Percentiles rank a stretch among this genome's conserved stretches.
Conservation (phyloP, 1,284 basidiomycete genomes). For the Austroboletus niveus region DNA sequence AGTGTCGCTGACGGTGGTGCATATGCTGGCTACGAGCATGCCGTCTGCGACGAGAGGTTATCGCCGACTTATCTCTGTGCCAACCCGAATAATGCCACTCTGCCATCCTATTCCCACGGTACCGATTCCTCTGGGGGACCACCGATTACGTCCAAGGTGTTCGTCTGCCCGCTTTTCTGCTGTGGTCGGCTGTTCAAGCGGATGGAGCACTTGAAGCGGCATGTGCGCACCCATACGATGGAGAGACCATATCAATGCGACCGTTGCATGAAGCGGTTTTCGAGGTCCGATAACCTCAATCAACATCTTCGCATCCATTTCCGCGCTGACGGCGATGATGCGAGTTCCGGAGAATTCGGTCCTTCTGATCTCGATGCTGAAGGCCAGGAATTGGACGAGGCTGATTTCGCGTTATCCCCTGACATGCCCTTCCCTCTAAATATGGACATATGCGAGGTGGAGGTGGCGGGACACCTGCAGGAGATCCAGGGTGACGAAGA, state of each 20-base stretch:
- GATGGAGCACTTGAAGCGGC: conserved; percentile 84
- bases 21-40: conserved; percentile 21
- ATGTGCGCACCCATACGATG: conserved; percentile 87
- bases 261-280: conserved; percentile 76
- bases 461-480: conserved; percentile 53
- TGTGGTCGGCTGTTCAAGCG: conserved; percentile 86
- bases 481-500: conserved; percentile 63
- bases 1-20: conserved; percentile 13
- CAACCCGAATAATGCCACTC: conserved; percentile 13
- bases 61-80: conserved; percentile 17
- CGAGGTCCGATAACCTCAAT: conserved; percentile 80
- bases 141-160: conserved; percentile 56
- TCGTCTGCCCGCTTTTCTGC: conserved; percentile 75
- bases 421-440: conserved; percentile 35
- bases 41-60: conserved; percentile 17
- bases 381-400: conserved; percentile 30
- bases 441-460: conserved; percentile 57
- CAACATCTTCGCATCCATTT: conserved; percentile 82
- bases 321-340: conserved; percentile 38
- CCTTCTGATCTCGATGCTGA: conserved; percentile 26
- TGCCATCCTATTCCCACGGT: conserved; percentile 25
- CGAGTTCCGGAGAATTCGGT: conserved; percentile 26
- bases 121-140: conserved; percentile 16
- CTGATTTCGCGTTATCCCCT: conserved; percentile 24
- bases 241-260: conserved; percentile 79